These are phyloP conservation scores for Boletus mariae DNA, from an alignment of 1,284 basidiomycete genomes.

Conservation along the genomic window DNA sequence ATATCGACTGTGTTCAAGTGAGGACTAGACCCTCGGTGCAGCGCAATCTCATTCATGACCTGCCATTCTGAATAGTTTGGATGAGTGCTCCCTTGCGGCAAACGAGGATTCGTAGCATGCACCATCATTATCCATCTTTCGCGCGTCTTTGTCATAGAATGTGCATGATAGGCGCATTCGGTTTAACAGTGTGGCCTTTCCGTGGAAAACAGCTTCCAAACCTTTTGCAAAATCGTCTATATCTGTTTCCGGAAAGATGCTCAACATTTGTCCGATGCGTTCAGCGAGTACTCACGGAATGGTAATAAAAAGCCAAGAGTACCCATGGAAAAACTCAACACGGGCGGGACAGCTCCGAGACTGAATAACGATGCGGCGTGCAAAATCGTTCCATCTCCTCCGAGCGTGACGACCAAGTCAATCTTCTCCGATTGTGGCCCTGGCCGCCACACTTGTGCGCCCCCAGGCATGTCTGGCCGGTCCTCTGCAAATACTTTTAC, in stretches of 20 bases:
- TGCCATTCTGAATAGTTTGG: conserved; percentile 70
- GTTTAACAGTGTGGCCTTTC: conserved; percentile 77
- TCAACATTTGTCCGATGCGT: neutral
- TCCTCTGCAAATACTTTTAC: conserved; percentile 77
- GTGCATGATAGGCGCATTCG: conserved; percentile 84
- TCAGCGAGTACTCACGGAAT: conserved; percentile 65
- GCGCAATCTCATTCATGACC: conserved; percentile 95
- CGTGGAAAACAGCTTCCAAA: conserved; percentile 71
- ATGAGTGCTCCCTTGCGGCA: conserved; percentile 2
- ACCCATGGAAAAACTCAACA: conserved; percentile 95
- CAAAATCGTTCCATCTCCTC: conserved; percentile 94
- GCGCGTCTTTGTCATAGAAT: conserved; percentile 62
- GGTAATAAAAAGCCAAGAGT: conserved; percentile 92
- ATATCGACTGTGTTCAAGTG: conserved; percentile 94
- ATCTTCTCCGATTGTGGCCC: conserved; percentile 56
- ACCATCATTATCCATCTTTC: conserved; percentile 60
- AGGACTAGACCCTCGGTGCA: conserved; percentile 89
- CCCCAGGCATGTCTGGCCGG: conserved; percentile 60
- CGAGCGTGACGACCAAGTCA: conserved; percentile 88
- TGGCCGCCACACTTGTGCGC: conserved; percentile 58
- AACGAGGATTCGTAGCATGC: conserved; percentile 15
- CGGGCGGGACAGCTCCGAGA: conserved; percentile 86
- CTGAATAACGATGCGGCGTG: conserved; percentile 93
- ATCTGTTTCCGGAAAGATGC: conserved; percentile 42
- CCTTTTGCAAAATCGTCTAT: conserved; percentile 80